Percentiles rank a stretch among this genome's conserved stretches.
Evolutionary conservation across 768 basidiomycete species (phyloP).

Genomic region (Boletus rubroflammeus): DNA sequence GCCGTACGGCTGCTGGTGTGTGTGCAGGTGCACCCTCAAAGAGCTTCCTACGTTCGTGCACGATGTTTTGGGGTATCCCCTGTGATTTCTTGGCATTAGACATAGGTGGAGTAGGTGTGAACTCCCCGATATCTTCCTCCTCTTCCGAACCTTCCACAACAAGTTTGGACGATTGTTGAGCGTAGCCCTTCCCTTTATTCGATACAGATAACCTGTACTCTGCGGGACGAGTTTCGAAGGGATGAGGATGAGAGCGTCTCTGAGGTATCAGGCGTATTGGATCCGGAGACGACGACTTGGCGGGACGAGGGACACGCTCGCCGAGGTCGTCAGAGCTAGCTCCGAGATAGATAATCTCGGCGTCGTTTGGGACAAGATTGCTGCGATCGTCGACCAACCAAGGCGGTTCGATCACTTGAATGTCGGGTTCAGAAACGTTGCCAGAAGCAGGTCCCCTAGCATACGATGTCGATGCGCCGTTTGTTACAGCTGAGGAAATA

Average conservation of each 20-base stretch:
- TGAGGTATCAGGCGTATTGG: slow-evolving; percentile 3
- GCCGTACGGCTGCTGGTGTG: slow-evolving; percentile 6
- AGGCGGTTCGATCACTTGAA: slow-evolving; percentile 18
- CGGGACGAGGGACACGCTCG: slow-evolving; percentile 13
- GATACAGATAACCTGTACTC: neutral
- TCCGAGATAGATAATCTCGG: slow-evolving; percentile 22
- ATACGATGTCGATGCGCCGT: slow-evolving; percentile 3
- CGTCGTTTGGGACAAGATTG: slow-evolving; percentile 6
- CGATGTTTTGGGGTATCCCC: slow-evolving; percentile 20
- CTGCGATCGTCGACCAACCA: neutral
- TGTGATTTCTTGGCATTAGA: neutral
- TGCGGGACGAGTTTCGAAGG: slow-evolving; percentile 23
- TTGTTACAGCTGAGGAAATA: neutral
- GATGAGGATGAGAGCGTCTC: slow-evolving; percentile 11
- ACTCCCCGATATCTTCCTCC: slow-evolving; percentile 22
- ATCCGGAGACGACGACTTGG: slow-evolving; percentile 24
- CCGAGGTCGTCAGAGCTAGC: slow-evolving; percentile 23
- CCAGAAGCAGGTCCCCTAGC: neutral
- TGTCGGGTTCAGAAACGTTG: slow-evolving; percentile 16
- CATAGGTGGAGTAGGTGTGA: neutral
- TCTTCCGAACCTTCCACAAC: slow-evolving; percentile 25
- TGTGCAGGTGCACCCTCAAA: slow-evolving; percentile 9
- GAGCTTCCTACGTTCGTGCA: neutral
- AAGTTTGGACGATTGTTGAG: slow-evolving; percentile 3
- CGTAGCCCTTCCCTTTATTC: slow-evolving; percentile 26